These are phyloP conservation scores for Magnaporthales sp. DNA, from an alignment of 2,329 filamentous ascomycete genomes.

Conservation along the genomic window DNA sequence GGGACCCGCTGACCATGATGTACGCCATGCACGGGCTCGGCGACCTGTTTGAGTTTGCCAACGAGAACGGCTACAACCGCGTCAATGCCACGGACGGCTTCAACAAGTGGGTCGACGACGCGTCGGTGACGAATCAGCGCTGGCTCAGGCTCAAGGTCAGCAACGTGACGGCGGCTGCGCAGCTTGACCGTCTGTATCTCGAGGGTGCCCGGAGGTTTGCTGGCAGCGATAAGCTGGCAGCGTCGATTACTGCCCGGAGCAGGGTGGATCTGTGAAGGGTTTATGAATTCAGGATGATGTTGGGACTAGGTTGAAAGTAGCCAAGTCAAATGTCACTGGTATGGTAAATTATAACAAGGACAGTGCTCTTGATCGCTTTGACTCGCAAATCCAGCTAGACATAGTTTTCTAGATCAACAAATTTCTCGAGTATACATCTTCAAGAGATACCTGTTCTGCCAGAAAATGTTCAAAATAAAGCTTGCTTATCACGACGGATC, in stretches of 20 bases:
- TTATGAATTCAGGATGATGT: not conserved
- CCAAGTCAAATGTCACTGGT: not conserved
- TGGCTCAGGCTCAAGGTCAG: conserved; percentile 24
- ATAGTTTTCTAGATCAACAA: not conserved
- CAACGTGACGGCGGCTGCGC: not conserved
- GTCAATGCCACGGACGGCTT: conserved; percentile 26
- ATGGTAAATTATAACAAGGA: not conserved
- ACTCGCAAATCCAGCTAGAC: not conserved
- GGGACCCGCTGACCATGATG: conserved; percentile 32
- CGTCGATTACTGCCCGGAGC: not conserved
- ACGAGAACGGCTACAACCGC: conserved; percentile 29
- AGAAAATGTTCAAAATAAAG: too few species aligned
- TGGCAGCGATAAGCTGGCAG: not conserved
- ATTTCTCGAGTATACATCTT: too few species aligned
- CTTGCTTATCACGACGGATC: too few species aligned
- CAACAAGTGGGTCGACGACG: conserved; percentile 33
- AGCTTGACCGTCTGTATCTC: conserved; percentile 4
- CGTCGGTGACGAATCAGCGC: conserved; percentile 25
- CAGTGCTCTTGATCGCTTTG: not conserved
- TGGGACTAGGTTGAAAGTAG: not conserved
- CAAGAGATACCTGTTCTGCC: not conserved
- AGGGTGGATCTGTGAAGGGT: not conserved
- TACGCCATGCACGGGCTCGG: conserved; percentile 29
- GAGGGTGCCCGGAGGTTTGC: not conserved
- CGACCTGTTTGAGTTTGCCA: conserved; percentile 26